These are phyloP conservation scores for Paraphoma chrysanthemicola DNA, from an alignment of 2,329 filamentous ascomycete genomes.

Conservation along the genomic window DNA sequence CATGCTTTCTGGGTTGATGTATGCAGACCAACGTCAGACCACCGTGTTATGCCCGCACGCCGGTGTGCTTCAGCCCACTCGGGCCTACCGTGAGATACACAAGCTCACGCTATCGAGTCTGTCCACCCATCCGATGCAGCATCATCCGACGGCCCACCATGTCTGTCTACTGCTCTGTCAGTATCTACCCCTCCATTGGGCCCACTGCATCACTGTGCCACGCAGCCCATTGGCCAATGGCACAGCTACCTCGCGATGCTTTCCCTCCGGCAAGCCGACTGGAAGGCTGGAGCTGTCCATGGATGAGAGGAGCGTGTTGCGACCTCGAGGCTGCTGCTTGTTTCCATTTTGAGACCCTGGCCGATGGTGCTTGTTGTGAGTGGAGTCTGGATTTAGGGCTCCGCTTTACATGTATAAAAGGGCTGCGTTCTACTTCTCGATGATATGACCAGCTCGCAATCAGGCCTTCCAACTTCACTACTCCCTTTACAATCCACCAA, in stretches of 20 bases:
- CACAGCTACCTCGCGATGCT: background rate
- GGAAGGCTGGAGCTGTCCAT: slow-evolving; percentile 17
- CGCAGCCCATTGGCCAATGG: slow-evolving; percentile 17
- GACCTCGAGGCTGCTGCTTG: slow-evolving; percentile 4
- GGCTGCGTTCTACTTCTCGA: slow-evolving; percentile 4
- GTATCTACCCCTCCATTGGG: slow-evolving; percentile 33
- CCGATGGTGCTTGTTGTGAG: background rate
- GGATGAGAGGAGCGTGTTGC: slow-evolving; percentile 27
- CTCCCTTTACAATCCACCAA: background rate
- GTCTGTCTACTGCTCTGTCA: slow-evolving; percentile 10
- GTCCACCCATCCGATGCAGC: slow-evolving; percentile 38
- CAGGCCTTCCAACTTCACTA: slow-evolving; percentile 1
- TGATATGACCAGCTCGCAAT: slow-evolving; percentile 6
- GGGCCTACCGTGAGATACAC: slow-evolving; percentile 6
- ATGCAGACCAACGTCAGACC: slow-evolving; percentile 23
- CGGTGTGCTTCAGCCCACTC: background rate
- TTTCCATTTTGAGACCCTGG: slow-evolving; percentile 14
- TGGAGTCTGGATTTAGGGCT: slow-evolving; percentile 17
- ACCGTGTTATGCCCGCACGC: slow-evolving; percentile 10
- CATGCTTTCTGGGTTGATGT: slow-evolving; percentile 8
- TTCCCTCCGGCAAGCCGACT: slow-evolving; percentile 32
- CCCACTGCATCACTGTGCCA: slow-evolving; percentile 19
- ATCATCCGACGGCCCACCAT: slow-evolving; percentile 38
- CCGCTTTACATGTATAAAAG: slow-evolving; percentile 26
- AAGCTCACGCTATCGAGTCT: slow-evolving; percentile 24